phyloP scores from a whole-genome alignment of 192 early-diverging fungal genomes.

The Linnemannia hyalina region DNA sequence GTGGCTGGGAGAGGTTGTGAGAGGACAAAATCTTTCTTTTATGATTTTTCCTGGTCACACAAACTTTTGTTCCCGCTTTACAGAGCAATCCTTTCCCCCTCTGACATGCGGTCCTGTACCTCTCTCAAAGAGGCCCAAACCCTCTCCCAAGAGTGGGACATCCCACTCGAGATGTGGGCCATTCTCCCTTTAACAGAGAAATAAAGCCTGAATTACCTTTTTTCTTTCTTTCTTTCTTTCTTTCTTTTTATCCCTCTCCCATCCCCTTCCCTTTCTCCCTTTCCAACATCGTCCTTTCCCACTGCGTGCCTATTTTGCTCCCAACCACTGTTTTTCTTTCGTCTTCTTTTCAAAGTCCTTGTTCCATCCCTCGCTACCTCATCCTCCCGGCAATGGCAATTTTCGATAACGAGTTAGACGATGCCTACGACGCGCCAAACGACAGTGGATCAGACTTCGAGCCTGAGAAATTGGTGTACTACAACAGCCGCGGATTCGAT shows the following conservation, averaged over 20 bases:
- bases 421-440: background rate
- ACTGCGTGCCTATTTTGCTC: background rate
- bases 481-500: background rate
- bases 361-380: background rate
- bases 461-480: background rate
- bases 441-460: background rate
- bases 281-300: background rate
- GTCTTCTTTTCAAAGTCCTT: constrained; percentile 2
- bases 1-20: too few relatives aligned
- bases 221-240: background rate
- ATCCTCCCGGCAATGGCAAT: background rate
- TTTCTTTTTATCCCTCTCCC: background rate
- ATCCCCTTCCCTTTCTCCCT: background rate
- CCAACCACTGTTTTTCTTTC: background rate
- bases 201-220: background rate
- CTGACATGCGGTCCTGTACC: background rate
- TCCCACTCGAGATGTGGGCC: background rate
- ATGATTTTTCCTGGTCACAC: too few relatives aligned
- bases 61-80: too few relatives aligned
- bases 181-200: background rate
- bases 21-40: too few relatives aligned
- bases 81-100: background rate
- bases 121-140: constrained; percentile 1
- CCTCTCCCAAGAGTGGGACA: background rate
- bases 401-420: background rate